Evolutionary conservation across 768 basidiomycete species (phyloP), one percentile per base, ranked within the genome.

Genomic region (Suillus bovinus): DNA sequence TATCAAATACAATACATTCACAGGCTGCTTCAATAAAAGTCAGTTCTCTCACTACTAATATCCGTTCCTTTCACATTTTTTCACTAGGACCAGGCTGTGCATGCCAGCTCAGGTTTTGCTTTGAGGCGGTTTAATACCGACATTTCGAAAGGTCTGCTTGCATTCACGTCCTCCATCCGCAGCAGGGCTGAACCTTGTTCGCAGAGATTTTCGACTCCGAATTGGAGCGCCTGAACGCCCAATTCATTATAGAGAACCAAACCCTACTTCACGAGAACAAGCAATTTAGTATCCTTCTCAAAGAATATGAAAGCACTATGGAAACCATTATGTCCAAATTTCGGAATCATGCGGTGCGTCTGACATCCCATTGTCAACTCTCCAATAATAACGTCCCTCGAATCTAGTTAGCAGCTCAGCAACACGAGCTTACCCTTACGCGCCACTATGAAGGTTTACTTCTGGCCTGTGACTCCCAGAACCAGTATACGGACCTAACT

Each of bases 281-380:
- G 73, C 96, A 99, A 71, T 83, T 99, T 34, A 89, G 89, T 66
- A 68, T 86, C 31, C 81, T 99, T 31, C 80, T 99, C 61, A 96
- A 95, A 71, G 97, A 99, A 74, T 96, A 99, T 72, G 96, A 99
- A 73, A 81, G 81, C 59, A 97, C 96, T 4, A 84, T 99, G 80
- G 96, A 98, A 69, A 95, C 88, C 33, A 92, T 99, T 72, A 99
- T 99, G 97, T 78, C 87, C 58, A 98, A 98, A 77, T 98, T 99
- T 73, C 84, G 96, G 63, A 89, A 88, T 62, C 90, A 98, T 71
- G 88, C 93, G 14, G 95, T 96, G 69, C 70, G 93, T 82, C 63
- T 50, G 58, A 47, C 29, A 38, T 50, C 14, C 20, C n/a, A 50
- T 61, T 61, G 24, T 55, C 56, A 54, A 46, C 42, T 24, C 60